Evolutionary conservation across 495 filamentous ascomycete genomes (phyloP).

Genomic region (Xylaria sp.): DNA sequence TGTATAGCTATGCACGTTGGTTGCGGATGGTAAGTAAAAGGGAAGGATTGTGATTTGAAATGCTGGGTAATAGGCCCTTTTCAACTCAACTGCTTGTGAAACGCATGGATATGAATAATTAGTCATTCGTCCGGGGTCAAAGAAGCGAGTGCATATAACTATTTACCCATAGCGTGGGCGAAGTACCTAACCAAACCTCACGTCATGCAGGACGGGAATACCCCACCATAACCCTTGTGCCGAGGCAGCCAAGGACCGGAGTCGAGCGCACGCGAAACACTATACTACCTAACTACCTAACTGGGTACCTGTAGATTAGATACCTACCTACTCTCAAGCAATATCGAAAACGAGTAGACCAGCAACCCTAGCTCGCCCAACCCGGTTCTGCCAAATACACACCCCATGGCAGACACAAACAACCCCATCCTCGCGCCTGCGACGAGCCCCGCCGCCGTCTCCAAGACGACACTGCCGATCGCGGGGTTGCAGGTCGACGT

Average conservation of each 20-base stretch:
- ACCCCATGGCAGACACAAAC: conserved; percentile 37
- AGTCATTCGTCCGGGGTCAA: neutral
- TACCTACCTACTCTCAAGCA: too few relatives aligned
- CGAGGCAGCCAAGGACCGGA: neutral
- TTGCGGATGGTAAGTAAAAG: neutral
- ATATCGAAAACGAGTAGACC: neutral
- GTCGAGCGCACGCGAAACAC: too few relatives aligned
- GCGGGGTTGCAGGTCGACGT: conserved; percentile 78
- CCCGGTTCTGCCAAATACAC: too few relatives aligned
- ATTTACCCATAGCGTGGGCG: neutral
- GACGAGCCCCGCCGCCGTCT: conserved; percentile 55
- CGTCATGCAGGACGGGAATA: neutral
- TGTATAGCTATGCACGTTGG: neutral
- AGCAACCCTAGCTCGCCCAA: too few relatives aligned
- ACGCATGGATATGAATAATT: neutral
- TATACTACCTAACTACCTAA: too few relatives aligned
- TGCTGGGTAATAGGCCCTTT: neutral
- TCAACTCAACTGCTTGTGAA: neutral
- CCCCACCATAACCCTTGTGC: conserved; percentile 4
- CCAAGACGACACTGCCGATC: conserved; percentile 67
- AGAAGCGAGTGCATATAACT: neutral
- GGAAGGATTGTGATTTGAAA: neutral
- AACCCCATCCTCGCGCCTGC: conserved; percentile 37
- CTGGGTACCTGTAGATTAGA: too few relatives aligned
- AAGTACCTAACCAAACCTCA: conserved; percentile 1